These are phyloP conservation scores for Phytopythium aichiense DNA, from an alignment of 352 stramenopile species.

Conservation along the genomic window DNA sequence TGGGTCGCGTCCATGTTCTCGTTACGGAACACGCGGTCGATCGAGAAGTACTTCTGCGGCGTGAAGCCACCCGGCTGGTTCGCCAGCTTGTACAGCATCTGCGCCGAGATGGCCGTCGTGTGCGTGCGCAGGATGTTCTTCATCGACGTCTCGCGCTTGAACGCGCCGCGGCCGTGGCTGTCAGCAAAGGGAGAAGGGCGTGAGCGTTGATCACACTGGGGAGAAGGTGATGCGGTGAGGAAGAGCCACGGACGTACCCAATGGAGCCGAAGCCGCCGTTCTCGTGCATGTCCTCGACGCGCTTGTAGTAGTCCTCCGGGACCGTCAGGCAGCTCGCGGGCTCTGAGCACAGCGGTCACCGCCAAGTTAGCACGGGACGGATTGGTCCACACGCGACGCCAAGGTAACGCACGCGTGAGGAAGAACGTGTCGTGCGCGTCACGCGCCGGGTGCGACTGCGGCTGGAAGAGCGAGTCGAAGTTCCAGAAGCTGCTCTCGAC, in stretches of 20 bases:
- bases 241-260: conserved; percentile 78
- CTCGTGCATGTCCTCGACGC: conserved; percentile 98
- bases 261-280: conserved; percentile 96
- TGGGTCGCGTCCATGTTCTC: conserved; percentile 99
- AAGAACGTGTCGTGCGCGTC: conserved; percentile 99
- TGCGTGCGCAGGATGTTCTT: conserved; percentile 99
- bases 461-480: conserved; percentile 99
- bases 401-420: conserved; percentile 84
- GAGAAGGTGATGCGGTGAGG: no score
- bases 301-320: conserved; percentile 99
- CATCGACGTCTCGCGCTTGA: conserved; percentile 95
- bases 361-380: background rate
- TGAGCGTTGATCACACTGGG: no score
- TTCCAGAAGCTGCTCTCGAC: conserved; percentile 99
- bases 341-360: conserved; percentile 26
- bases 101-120: conserved; percentile 98
- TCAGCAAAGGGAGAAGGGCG: background rate
- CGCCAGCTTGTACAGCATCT: conserved; percentile 98
- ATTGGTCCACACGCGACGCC: background rate
- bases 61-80: conserved; percentile 95
- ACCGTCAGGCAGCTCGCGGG: conserved; percentile 79
- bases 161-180: conserved; percentile 78
- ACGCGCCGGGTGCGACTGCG: conserved; percentile 97
- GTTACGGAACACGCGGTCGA: conserved; percentile 99
- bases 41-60: conserved; percentile 98